phyloP scores from a whole-genome alignment of 768 basidiomycete species.

The Leccinum arenicola region DNA sequence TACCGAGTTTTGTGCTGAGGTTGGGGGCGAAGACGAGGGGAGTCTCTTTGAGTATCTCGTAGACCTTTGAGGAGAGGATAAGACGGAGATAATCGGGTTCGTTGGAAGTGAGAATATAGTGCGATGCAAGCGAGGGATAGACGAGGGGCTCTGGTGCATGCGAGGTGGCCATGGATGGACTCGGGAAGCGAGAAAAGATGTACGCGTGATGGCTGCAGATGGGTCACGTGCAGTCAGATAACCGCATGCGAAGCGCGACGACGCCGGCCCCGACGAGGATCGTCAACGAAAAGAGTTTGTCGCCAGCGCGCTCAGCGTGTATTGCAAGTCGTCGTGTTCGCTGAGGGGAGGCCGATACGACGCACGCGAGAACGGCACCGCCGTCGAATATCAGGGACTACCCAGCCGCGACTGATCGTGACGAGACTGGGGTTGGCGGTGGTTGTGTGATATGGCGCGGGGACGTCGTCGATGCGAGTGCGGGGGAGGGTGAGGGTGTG shows the following conservation, averaged over 20 bases:
- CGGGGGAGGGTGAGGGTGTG: not conserved
- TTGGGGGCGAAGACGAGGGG: constrained; percentile 86
- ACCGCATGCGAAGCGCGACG: constrained; percentile 14
- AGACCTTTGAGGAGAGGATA: constrained; percentile 87
- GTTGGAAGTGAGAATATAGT: constrained; percentile 60
- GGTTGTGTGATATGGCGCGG: not conserved
- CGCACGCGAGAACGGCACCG: not conserved
- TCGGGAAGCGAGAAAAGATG: not conserved
- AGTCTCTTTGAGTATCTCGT: constrained; percentile 85
- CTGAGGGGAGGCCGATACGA: constrained; percentile 4
- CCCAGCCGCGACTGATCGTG: constrained; percentile 19
- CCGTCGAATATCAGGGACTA: not conserved
- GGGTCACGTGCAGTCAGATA: constrained; percentile 30
- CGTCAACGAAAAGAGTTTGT: constrained; percentile 5
- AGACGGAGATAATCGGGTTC: constrained; percentile 87
- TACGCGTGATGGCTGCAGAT: constrained; percentile 9
- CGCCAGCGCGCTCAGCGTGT: constrained; percentile 7
- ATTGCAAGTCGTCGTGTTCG: not conserved
- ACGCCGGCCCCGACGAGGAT: constrained; percentile 8
- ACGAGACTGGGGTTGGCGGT: not conserved
- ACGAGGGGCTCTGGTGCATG: constrained; percentile 60
- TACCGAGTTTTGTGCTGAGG: constrained; percentile 84
- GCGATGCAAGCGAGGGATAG: constrained; percentile 66
- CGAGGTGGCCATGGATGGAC: constrained; percentile 43
- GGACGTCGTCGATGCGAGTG: not conserved